Evolutionary conservation across 306 rosid species (phyloP), one percentile per base, ranked within the genome.

Genomic region (Albizia julibrissin): DNA sequence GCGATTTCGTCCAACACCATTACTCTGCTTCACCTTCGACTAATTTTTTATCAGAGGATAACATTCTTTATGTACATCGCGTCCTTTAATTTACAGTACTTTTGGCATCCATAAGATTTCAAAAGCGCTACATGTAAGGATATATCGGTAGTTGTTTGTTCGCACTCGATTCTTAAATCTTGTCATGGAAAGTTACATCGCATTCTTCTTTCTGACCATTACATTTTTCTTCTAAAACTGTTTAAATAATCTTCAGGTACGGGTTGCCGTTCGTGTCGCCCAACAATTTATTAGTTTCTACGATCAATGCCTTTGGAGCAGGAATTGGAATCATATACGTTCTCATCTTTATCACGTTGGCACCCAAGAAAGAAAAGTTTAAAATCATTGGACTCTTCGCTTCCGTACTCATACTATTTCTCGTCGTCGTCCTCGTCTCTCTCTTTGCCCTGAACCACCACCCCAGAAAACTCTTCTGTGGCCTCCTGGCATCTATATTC

Each of bases 201-300:
- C 58, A 14, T 37, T 69, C 42, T 75, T 59, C 39, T 49, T 24
- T 34, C 59, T 27, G 47, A 24, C 24, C 33, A 54, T n/a, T 10
- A 11, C 34, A 64, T 29, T 40, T 64, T 26, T 47, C 1, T 47
- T 5, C 19, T 56, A 18, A 21, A 26, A 37, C 40, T n/a, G 13
- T 47, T 29, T 19, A 8, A 44, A 43, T 43, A 43, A 70, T 67
- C 5, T 19, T 81, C 83, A 92, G 97, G 98, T 95, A 95, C 52
- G 99, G 99, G 1, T 82, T 93, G 61, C 99, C 98, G 1, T 89
- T 95, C 85, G 88, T 93, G 75, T 91, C 98, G 3, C 89, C 91
- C 12, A 22, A 93, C 91, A 95, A 95, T 85, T 74, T 95, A 19
- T 66, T 93, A 29, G 97, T 95, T 3, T 74, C 94, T 27, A 82